Evolutionary conservation across 2,329 filamentous ascomycete genomes (phyloP), one percentile per base, ranked within the genome.

Genomic region (Fusarium musae): DNA sequence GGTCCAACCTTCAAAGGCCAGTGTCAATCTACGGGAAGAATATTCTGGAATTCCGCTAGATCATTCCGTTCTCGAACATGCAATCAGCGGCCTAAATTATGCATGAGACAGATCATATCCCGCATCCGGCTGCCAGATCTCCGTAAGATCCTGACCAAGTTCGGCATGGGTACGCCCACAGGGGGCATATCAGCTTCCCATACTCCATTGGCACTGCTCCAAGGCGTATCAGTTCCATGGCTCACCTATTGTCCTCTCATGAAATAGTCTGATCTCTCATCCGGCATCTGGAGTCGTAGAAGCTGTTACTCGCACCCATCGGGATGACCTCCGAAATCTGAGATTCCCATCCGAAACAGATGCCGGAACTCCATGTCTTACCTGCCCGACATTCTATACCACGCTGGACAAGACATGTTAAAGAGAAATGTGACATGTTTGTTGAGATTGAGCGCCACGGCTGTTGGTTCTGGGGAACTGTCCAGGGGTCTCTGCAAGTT

Each of bases 291-390:
- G 21, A 36, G 39, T 67, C 12, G 19, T 26, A 34, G 21, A 32
- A n/a, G 30, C 40, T 28, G 60, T 69, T 62, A 37, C 63, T 70
- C 63, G 60, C 32, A 63, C 56, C 44, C 43, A 40, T 32, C 49
- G 49, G 49, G 28, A 58, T 28, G 64, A 40, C 54, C 53, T 69
- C 61, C 46, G 70, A 59, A 43, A 70, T 77, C 59, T 52, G 34
- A 77, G 58, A 74, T 75, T 57, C 57, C 62, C 60, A 44, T 44
- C 75, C 52, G 74, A 72, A 63, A 74, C 66, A 75, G 43, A 43
- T 50, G 32, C 47, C 47, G 43, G 23, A 21, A 17, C n/a, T 32
- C 44, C 26, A 59, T 69, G 73, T 73, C 66, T 73, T 53, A 73
- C 60, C 44, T 56, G 11, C 54, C 40, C 34, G 47, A 40, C 17